Evolutionary conservation across 169 alveolate genomes (phyloP).

Genomic region (Plasmodium fragile): DNA sequence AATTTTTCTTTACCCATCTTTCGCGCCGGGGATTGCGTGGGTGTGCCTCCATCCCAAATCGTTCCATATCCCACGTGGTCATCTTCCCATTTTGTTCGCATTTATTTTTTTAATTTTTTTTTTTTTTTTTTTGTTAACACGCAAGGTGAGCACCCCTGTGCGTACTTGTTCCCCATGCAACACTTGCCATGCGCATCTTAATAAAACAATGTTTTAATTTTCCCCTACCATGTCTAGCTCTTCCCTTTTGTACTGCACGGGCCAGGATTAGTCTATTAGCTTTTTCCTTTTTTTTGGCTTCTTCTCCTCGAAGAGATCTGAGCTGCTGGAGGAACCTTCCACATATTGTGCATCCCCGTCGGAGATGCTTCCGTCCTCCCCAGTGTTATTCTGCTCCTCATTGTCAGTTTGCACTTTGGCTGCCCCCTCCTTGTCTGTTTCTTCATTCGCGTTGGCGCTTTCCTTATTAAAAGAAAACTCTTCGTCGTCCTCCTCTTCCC

Average conservation of each 20-base stretch:
- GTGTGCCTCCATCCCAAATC: not conserved
- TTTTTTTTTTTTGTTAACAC: not conserved
- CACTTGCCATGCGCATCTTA: not conserved
- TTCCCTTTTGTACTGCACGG: not conserved
- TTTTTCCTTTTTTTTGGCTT: slow-evolving; percentile 58
- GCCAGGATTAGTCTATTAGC: not conserved
- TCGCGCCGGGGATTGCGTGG: not conserved
- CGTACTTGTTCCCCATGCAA: not conserved
- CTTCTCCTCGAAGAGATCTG: slow-evolving; percentile 65
- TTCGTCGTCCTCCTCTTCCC: not conserved
- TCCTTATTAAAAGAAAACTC: not conserved
- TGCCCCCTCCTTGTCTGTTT: not conserved
- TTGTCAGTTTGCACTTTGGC: not conserved
- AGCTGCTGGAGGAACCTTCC: slow-evolving; percentile 11
- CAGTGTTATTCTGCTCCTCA: not conserved
- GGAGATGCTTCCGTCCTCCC: not conserved
- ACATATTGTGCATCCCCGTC: not conserved
- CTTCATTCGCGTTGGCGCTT: not conserved
- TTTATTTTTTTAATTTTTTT: not conserved
- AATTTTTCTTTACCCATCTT: not conserved
- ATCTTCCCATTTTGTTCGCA: not conserved
- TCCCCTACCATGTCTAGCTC: not conserved
- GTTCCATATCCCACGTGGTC: not conserved
- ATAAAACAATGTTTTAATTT: not conserved
- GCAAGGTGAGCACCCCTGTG: not conserved